Base-by-base conservation (phyloP, 2,329 filamentous ascomycete genomes). In the Nemania abortiva region DNA sequence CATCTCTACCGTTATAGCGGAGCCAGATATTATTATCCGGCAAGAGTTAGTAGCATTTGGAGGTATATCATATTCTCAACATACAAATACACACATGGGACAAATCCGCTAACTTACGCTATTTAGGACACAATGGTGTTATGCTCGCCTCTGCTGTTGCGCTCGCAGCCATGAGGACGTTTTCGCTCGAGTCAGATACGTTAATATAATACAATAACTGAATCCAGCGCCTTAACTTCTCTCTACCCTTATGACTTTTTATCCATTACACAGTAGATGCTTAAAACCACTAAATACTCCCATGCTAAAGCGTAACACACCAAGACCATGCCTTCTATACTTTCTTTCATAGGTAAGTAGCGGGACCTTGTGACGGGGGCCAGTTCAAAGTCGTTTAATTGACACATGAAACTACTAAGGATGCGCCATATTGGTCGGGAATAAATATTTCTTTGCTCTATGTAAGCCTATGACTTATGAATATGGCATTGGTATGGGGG, bases 101-200 rank as follows among this genome's bases (percentile, higher is more conserved):
- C 2, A 18, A 29, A 55, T 45, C 9, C 9, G 34, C 67, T 63
- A 24, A 73, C 15, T 29, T 4, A 27, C 4, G 15, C 47, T 45
- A 20, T 34, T 50, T 64, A 92, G 90, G 89, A 6, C 92, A 95
- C 77, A 94, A 93, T 76, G 83, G 87, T 59, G 85, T 94, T 47
- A 86, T 92, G 78, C 87, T 87, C 6, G 91, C 88, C 75, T 85
- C 89, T 1, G 86, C 89, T 3, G 87, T 93, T 18, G 79, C 86
- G 9, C 80, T 92, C 47, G 91, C 90, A 1, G 85, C 92, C 0
- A 85, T 90, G 82, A 86, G 90, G 68, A 88, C 88, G 1, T 93
- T 93, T 78, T 87, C 87, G 13, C 50, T 66, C 29, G 66, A 70
- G 47, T 49, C 54, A 13, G 61, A 62, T 58, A 20, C 27, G n/a